Evolutionary conservation across 148 eudicot genomes (phyloP).

Genomic region (Cornus florida): DNA sequence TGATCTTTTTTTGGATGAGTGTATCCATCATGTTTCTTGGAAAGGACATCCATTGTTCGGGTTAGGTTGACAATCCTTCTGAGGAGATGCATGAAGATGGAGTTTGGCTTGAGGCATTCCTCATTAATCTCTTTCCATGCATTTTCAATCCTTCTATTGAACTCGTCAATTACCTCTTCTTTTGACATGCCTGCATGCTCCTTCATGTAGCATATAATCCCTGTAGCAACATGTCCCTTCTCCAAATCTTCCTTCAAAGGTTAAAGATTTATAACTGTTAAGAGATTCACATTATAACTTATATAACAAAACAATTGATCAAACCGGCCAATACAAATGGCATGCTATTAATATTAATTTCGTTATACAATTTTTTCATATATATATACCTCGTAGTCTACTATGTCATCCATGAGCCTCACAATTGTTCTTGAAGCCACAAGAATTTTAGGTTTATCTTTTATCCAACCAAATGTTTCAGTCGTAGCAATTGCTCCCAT

Average conservation of each 20-base stretch:
- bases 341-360: too few species aligned
- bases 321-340: background rate
- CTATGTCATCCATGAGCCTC: too few species aligned
- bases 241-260: slow-evolving; percentile 15
- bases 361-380: too few species aligned
- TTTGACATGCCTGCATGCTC: background rate
- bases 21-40: slow-evolving; percentile 15
- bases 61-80: slow-evolving; percentile 2
- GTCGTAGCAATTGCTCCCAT: too few species aligned
- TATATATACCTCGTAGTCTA: too few species aligned
- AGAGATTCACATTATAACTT: too few species aligned
- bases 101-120: slow-evolving; percentile 1
- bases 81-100: slow-evolving; percentile 12
- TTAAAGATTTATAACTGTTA: background rate
- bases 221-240: background rate
- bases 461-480: too few species aligned
- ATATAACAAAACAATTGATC: background rate
- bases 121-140: too few species aligned
- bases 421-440: too few species aligned
- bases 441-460: too few species aligned
- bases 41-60: slow-evolving; percentile 18
- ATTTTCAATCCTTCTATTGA: too few species aligned
- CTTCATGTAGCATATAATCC: slow-evolving; percentile 24
- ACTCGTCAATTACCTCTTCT: too few species aligned
- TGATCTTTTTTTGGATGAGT: background rate